These are phyloP conservation scores for Moelleriella libera DNA, from an alignment of 2,329 filamentous ascomycete species.

Conservation along the genomic window DNA sequence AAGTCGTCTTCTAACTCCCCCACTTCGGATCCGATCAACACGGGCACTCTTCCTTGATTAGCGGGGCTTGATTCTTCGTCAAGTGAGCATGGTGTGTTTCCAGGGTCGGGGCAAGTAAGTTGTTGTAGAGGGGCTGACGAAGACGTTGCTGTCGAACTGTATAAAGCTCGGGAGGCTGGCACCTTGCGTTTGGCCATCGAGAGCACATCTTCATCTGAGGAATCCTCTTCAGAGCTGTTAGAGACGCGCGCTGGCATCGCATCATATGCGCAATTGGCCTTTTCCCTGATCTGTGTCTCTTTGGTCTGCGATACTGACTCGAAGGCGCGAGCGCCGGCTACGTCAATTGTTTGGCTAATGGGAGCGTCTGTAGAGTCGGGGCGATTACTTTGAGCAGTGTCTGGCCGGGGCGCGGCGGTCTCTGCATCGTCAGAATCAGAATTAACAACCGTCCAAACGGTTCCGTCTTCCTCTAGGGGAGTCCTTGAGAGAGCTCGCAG, in stretches of 20 bases:
- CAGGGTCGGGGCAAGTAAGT: too few species aligned
- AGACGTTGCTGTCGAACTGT: neutral
- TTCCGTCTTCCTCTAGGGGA: constrained; percentile 31
- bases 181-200: constrained; percentile 19
- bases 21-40: neutral
- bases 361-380: neutral
- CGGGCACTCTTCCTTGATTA: neutral
- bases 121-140: neutral
- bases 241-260: neutral
- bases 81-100: too few species aligned
- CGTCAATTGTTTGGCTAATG: neutral
- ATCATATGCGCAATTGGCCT: too few species aligned
- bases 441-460: constrained; percentile 36
- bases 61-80: too few species aligned
- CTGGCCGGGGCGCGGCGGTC: constrained; percentile 1
- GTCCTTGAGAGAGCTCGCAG: constrained; percentile 35
- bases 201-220: constrained; percentile 26
- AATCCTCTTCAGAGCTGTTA: constrained; percentile 14
- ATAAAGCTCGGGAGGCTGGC: neutral
- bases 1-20: constrained; percentile 21
- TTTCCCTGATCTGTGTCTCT: neutral
- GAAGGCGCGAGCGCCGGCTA: neutral
- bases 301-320: neutral
- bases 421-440: constrained; percentile 14
- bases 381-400: neutral